Conservation (phyloP, 164 flowering plant species). For the Cinnamomum chago region DNA sequence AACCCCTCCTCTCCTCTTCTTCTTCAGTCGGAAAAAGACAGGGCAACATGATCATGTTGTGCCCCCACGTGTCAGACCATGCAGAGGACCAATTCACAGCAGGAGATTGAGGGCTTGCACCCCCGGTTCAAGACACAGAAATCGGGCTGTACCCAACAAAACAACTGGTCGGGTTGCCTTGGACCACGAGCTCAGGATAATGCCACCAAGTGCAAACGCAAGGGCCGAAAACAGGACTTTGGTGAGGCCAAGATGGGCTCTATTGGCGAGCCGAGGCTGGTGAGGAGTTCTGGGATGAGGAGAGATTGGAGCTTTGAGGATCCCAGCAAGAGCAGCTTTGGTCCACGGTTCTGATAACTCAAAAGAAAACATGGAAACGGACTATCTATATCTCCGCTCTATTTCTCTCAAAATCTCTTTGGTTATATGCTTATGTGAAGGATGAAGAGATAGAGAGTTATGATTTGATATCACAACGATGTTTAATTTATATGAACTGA, state of each 20-base stretch:
- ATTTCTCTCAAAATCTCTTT: background rate
- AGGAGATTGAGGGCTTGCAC: background rate
- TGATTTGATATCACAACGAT: too few relatives aligned
- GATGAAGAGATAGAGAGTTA: background rate
- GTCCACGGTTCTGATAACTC: too few relatives aligned
- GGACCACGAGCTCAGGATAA: conserved; percentile 3
- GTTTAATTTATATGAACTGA: too few relatives aligned
- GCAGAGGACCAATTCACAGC: conserved; percentile 25
- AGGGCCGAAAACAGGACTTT: conserved; percentile 6
- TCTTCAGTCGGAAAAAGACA: background rate
- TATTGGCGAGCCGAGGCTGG: conserved; percentile 38
- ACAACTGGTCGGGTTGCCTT: conserved; percentile 56
- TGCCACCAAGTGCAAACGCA: conserved; percentile 21
- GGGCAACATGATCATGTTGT: conserved; percentile 12
- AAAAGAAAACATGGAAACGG: too few relatives aligned
- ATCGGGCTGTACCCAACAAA: conserved; percentile 1
- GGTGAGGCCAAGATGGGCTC: background rate
- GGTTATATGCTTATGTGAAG: background rate
- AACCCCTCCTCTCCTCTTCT: too few relatives aligned
- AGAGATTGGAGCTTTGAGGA: conserved; percentile 93
- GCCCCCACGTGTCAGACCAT: conserved; percentile 22
- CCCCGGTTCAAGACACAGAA: background rate
- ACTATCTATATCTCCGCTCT: too few relatives aligned
- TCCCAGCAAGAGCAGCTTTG: conserved; percentile 16
- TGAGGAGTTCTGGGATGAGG: conserved; percentile 70